phyloP scores from a whole-genome alignment of 352 stramenopile genomes.

The Pythium diclinum region DNA sequence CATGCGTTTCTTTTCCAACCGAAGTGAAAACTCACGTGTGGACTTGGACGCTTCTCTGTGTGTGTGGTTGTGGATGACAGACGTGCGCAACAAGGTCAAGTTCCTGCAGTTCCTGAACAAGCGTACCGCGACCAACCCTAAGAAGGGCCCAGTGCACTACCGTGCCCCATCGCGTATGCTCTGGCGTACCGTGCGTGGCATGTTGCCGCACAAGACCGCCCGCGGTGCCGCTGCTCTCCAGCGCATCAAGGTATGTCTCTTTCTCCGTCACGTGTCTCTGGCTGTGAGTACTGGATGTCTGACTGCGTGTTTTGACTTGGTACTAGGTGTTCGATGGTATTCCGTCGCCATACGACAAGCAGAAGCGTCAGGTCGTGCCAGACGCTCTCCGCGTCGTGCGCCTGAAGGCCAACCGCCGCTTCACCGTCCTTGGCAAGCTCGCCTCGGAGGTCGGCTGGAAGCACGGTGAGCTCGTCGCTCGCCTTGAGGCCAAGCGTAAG shows the following conservation, averaged over 20 bases:
- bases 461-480: slow-evolving; percentile 93
- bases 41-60: slow-evolving; percentile 23
- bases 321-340: slow-evolving; percentile 97
- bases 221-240: slow-evolving; percentile 94
- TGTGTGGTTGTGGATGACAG: slow-evolving; percentile 35
- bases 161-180: slow-evolving; percentile 94
- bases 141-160: slow-evolving; percentile 97
- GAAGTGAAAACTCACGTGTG: slow-evolving; percentile 12
- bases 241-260: slow-evolving; percentile 85
- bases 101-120: slow-evolving; percentile 99
- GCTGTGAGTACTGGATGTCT: background rate
- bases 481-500: slow-evolving; percentile 92
- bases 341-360: slow-evolving; percentile 97
- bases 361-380: slow-evolving; percentile 98
- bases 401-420: slow-evolving; percentile 93
- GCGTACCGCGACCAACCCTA: slow-evolving; percentile 97
- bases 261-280: background rate
- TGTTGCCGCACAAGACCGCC: slow-evolving; percentile 99
- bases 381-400: slow-evolving; percentile 93
- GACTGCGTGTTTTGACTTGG: background rate
- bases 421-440: slow-evolving; percentile 94
- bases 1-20: background rate
- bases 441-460: slow-evolving; percentile 97
- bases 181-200: slow-evolving; percentile 93
- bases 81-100: slow-evolving; percentile 96